Evolutionary conservation across 441 rosid species (phyloP).

Genomic region (Biscutella auriculata): DNA sequence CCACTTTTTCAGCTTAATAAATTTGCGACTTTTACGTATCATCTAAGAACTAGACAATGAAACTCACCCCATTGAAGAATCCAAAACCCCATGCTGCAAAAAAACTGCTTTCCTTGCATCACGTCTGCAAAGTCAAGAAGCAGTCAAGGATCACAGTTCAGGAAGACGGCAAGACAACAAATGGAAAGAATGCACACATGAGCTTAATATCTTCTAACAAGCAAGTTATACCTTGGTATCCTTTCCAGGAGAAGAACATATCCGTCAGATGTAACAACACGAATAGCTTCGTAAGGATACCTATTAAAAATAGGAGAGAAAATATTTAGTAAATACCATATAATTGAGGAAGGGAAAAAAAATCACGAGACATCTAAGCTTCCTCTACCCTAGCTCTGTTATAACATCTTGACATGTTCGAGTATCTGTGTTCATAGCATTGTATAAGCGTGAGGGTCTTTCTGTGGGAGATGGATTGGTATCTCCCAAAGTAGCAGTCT

Average conservation of each 20-base stretch:
- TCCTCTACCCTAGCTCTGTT: conserved; percentile 79
- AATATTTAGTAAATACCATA: background rate
- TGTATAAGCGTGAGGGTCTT: conserved; percentile 38
- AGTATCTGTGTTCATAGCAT: conserved; percentile 77
- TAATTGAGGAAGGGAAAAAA: background rate
- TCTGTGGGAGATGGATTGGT: conserved; percentile 45
- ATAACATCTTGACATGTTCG: conserved; percentile 92
- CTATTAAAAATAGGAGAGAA: conserved; percentile 21
- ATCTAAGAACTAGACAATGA: conserved; percentile 3
- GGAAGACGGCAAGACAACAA: background rate
- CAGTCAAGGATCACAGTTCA: conserved; percentile 7
- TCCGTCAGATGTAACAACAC: conserved; percentile 80
- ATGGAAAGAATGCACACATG: background rate
- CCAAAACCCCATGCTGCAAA: conserved; percentile 85
- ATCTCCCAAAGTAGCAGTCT: conserved; percentile 53
- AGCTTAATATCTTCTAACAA: background rate
- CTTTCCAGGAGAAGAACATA: conserved; percentile 92
- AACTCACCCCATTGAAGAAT: conserved; percentile 93
- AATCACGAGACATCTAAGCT: background rate
- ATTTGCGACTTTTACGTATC: background rate
- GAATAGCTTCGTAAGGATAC: conserved; percentile 95
- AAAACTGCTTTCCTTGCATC: conserved; percentile 84
- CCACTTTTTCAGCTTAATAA: background rate
- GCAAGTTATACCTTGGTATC: conserved; percentile 61
- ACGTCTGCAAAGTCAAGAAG: conserved; percentile 42